Base-by-base conservation (phyloP, 2,329 filamentous ascomycete genomes). In the Aspergillus ochraceoroseus region DNA sequence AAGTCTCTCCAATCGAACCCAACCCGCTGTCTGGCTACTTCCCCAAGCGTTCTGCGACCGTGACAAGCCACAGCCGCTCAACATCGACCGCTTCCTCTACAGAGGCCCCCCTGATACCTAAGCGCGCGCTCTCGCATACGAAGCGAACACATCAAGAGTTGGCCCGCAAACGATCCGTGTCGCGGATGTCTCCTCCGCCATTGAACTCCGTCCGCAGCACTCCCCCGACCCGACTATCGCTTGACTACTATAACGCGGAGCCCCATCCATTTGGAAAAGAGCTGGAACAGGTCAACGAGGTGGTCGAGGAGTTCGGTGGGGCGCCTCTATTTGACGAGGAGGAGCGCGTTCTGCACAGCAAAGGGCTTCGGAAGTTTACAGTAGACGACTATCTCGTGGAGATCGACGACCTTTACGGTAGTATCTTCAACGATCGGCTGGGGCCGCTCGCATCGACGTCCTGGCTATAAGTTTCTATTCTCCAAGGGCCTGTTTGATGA, bases 261-360 rank as follows among this genome's bases (percentile, higher is more conserved):
- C 48, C 52, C 12, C 79, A 92, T 62, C 90, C 90, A 0, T 96
- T 96, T 56, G 87, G 87, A 38, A 82, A 83, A 35, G 92, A 98
- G 66, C 72, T 96, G 38, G 87, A 87, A 41, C 85, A 96, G 66
- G 86, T 96, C 15, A 87, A 88, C 38, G 92, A 96, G 66, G 77
- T 95, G 11, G 90, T 84, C 0, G 92, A 96, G 67, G 89, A 95
- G 65, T 90, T 87, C 53, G 80, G 80, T 28, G 73, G 80, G 19
- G 74, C 76, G 12, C 60, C 74, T 47, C 61, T 76, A n/a, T 68
- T 82, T 26, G 83, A 89, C 30, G 84, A 87, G 40, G 87, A 94
- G 63, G 76, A 86, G 56, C 71, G 77, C 51, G 77, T 82, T 44
- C 77, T 96, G 59, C 65, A 75, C 44, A 72, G 75, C 15, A 79